Conservation (phyloP, 768 basidiomycete genomes). For the Leccinum subgranulosum region DNA sequence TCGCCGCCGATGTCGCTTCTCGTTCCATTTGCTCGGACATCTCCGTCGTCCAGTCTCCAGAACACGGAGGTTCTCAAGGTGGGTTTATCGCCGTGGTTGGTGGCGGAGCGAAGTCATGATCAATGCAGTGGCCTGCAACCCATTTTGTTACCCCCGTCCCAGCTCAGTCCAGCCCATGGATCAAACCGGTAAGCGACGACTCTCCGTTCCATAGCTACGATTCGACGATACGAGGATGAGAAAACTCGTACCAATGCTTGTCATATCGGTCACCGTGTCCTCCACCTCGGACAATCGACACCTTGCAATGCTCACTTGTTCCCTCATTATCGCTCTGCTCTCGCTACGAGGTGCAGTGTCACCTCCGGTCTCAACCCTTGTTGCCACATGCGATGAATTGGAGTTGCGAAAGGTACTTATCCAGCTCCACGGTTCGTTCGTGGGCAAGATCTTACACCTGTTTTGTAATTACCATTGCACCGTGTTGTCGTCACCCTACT, state of each 20-base stretch:
- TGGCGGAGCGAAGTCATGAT: not conserved
- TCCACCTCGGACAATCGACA: constrained; percentile 56
- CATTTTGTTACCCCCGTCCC: not conserved
- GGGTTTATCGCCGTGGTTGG: not conserved
- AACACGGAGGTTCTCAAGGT: not conserved
- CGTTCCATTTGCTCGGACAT: not conserved
- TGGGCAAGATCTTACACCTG: not conserved
- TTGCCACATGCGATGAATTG: constrained; percentile 82
- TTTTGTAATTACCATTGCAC: not conserved
- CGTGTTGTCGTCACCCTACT: not conserved
- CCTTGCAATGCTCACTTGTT: constrained; percentile 89
- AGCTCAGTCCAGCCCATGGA: constrained; percentile 66
- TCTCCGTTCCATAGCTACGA: not conserved
- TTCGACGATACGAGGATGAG: constrained; percentile 69
- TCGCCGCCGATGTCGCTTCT: not conserved
- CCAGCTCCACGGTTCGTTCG: constrained; percentile 53
- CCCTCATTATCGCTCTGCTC: constrained; percentile 79
- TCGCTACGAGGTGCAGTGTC: constrained; percentile 67
- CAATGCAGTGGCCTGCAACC: not conserved
- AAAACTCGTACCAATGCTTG: constrained; percentile 84
- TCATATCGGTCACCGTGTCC: constrained; percentile 82
- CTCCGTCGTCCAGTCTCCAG: not conserved
- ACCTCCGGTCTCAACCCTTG: constrained; percentile 72
- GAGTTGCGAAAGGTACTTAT: constrained; percentile 73
- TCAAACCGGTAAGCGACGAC: constrained; percentile 18